Evolutionary conservation across 805 yeast genomes (phyloP).

Genomic region (Kluyveromyces dobzhanskii): DNA sequence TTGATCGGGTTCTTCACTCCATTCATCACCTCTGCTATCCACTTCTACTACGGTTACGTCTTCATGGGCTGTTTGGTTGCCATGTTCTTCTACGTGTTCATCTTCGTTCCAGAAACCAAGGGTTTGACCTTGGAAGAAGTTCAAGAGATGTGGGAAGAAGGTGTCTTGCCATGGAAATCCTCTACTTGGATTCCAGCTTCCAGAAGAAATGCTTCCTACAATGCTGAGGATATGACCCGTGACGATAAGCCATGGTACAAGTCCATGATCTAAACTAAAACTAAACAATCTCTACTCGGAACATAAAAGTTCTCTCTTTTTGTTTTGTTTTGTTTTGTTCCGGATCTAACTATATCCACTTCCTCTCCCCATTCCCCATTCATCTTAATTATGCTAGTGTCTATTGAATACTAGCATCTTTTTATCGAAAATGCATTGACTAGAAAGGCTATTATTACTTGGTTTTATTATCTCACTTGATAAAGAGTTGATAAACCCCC

Average conservation of each 20-base stretch:
- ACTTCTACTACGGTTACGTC: slow-evolving; percentile 65
- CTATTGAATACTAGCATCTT: no score
- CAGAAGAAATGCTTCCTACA: slow-evolving; percentile 26
- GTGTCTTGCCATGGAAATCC: slow-evolving; percentile 41
- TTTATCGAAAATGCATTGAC: no score
- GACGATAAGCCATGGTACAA: slow-evolving; percentile 27
- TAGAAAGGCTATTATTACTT: no score
- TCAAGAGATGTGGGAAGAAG: slow-evolving; percentile 48
- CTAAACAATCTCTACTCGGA: no score
- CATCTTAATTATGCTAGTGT: no score
- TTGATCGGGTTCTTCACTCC: slow-evolving; percentile 69
- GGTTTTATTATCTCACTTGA: no score
- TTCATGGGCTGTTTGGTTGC: slow-evolving; percentile 53
- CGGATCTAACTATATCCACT: no score
- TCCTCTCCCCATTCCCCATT: no score
- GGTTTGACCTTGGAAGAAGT: slow-evolving; percentile 80
- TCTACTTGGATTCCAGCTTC: slow-evolving; percentile 45
- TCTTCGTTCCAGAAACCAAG: slow-evolving; percentile 69
- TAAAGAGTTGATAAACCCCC: no score
- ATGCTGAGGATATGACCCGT: slow-evolving; percentile 20
- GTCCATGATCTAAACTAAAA: slow-evolving; percentile 6
- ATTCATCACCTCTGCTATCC: slow-evolving; percentile 54
- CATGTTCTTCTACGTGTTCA: slow-evolving; percentile 57
- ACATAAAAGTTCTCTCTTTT: no score
- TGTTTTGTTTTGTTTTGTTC: no score